These are phyloP conservation scores for Inga leiocalycina DNA, from an alignment of 306 rosid genomes.

Conservation along the genomic window DNA sequence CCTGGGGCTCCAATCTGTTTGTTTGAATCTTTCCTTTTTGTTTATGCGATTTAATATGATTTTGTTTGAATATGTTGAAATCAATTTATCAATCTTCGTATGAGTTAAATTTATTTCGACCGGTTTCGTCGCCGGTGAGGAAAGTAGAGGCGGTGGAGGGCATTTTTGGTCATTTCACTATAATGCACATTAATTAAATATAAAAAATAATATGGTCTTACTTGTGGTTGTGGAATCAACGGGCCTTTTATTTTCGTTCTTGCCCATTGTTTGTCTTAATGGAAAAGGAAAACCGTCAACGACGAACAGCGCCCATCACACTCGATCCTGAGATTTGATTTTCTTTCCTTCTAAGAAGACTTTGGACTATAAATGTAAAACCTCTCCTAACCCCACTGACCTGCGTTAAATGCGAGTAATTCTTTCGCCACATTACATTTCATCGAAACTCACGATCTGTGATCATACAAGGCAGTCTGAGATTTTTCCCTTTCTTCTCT, in stretches of 20 bases:
- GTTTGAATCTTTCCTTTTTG: neutral
- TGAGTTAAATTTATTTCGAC: neutral
- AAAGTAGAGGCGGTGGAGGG: neutral
- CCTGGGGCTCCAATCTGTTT: neutral
- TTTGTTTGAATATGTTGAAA: neutral
- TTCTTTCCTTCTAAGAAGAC: neutral
- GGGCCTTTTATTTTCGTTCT: neutral
- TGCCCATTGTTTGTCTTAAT: neutral
- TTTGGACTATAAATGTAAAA: slow-evolving; percentile 1
- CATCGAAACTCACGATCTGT: neutral
- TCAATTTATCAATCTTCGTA: neutral
- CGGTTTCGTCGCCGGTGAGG: neutral
- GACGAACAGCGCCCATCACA: neutral
- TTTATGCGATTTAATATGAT: neutral
- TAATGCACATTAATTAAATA: too few species aligned
- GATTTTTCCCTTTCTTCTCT: slow-evolving; percentile 2
- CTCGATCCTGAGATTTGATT: neutral
- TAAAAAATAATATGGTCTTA: neutral
- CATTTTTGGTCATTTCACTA: neutral
- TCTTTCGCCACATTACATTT: neutral
- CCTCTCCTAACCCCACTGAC: slow-evolving; percentile 20
- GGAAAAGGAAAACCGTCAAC: slow-evolving; percentile 11
- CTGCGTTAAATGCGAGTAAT: neutral
- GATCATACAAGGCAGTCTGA: neutral
- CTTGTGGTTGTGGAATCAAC: too few species aligned